phyloP scores from a whole-genome alignment of 2,329 filamentous ascomycete species.

The Fusarium protoensiforme region DNA sequence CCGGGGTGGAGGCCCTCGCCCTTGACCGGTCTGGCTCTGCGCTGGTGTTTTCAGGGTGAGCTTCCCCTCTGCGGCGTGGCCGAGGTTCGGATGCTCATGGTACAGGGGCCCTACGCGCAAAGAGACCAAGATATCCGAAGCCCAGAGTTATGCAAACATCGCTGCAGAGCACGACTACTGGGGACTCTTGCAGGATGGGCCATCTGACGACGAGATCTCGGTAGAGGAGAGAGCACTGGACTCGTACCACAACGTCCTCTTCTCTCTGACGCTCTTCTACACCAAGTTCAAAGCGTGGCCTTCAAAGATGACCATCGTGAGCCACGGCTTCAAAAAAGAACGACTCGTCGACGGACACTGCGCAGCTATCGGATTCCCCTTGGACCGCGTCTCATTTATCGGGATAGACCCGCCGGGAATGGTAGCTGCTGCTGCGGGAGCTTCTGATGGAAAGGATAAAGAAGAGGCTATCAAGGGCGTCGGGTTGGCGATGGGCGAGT shows the following conservation, averaged over 20 bases:
- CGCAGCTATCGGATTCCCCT: slow-evolving; percentile 66
- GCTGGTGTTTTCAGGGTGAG: slow-evolving; percentile 79
- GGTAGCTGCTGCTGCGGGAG: slow-evolving; percentile 35
- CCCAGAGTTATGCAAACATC: slow-evolving; percentile 69
- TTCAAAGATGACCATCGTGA: slow-evolving; percentile 68
- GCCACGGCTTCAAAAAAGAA: slow-evolving; percentile 74
- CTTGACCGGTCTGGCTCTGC: slow-evolving; percentile 57
- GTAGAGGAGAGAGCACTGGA: slow-evolving; percentile 81
- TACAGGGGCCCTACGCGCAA: slow-evolving; percentile 71
- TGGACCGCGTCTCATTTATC: slow-evolving; percentile 60
- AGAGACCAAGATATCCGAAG: slow-evolving; percentile 68
- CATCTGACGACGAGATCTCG: slow-evolving; percentile 52
- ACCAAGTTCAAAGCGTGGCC: slow-evolving; percentile 63
- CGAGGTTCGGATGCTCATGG: background rate
- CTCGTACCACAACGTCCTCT: slow-evolving; percentile 86
- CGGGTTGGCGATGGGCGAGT: slow-evolving; percentile 57
- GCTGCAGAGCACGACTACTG: slow-evolving; percentile 61
- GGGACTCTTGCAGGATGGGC: slow-evolving; percentile 45
- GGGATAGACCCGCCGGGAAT: slow-evolving; percentile 73
- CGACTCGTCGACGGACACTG: slow-evolving; percentile 74
- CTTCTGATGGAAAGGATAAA: slow-evolving; percentile 46
- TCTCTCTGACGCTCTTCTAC: slow-evolving; percentile 70
- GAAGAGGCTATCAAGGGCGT: slow-evolving; percentile 56
- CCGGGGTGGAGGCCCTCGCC: slow-evolving; percentile 67
- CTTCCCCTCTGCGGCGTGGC: fast-evolving